phyloP scores from a whole-genome alignment of 129 eudicot genomes.

The Calendula officinalis region DNA sequence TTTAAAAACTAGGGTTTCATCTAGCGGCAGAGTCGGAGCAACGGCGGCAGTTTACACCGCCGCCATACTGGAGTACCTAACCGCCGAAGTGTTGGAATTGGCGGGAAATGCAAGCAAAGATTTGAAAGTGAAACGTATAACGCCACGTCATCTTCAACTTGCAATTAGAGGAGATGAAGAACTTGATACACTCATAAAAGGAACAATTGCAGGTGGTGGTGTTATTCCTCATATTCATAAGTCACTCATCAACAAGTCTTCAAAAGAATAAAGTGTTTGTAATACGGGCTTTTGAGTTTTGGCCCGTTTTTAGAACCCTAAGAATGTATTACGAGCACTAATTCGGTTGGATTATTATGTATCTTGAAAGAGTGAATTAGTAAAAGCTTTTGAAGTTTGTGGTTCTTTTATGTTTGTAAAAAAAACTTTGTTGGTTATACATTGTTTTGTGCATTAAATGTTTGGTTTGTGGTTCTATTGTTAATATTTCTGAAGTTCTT shows the following conservation, averaged over 20 bases:
- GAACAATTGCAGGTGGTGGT: slow-evolving; percentile 60
- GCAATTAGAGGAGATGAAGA: slow-evolving; percentile 83
- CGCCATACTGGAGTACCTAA: slow-evolving; percentile 13
- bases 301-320: background rate
- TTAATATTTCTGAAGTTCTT: too few relatives aligned
- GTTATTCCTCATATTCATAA: slow-evolving; percentile 77
- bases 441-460: background rate
- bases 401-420: slow-evolving; percentile 15
- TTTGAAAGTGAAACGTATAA: slow-evolving; percentile 54
- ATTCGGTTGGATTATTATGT: background rate
- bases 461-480: background rate
- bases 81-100: slow-evolving; percentile 66
- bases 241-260: slow-evolving; percentile 67
- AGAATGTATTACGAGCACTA: background rate
- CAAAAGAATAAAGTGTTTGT: slow-evolving; percentile 45
- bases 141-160: slow-evolving; percentile 70
- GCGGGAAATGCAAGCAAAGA: slow-evolving; percentile 40
- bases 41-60: slow-evolving; percentile 70
- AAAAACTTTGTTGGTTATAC: background rate
- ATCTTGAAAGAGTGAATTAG: background rate
- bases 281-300: background rate
- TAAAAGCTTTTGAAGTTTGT: slow-evolving; percentile 4
- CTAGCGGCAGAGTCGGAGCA: slow-evolving; percentile 69
- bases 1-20: slow-evolving; percentile 52
- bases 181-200: slow-evolving; percentile 39